Conservation (phyloP, 2,329 filamentous ascomycete genomes). For the Aspergillus pseudoviridinutans region DNA sequence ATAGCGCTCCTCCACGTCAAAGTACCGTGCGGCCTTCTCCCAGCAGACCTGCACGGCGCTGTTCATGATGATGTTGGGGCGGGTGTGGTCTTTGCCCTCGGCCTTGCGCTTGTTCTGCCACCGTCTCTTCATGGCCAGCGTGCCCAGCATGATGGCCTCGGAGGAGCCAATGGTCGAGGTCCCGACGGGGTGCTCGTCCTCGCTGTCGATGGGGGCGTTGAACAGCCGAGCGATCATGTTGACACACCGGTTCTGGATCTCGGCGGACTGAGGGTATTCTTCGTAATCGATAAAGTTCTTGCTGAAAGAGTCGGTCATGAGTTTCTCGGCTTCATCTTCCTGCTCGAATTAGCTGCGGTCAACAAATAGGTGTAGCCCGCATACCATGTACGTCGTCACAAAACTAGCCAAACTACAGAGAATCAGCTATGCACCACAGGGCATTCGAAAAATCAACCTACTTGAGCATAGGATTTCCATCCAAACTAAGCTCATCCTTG, state of each 20-base stretch:
- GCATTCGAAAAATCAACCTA: constrained; percentile 16
- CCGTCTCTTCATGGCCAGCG: constrained; percentile 86
- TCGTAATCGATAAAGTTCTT: constrained; percentile 96
- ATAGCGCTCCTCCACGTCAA: constrained; percentile 88
- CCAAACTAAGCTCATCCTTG: constrained; percentile 86
- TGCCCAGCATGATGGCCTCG: constrained; percentile 56
- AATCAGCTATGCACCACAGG: too few relatives aligned
- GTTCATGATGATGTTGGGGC: constrained; percentile 92
- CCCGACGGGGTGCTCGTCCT: constrained; percentile 66
- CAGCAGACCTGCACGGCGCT: constrained; percentile 95
- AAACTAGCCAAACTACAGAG: constrained; percentile 69
- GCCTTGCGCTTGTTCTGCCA: constrained; percentile 86
- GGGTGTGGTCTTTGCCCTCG: constrained; percentile 73
- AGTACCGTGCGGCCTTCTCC: constrained; percentile 88
- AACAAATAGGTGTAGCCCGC: constrained; percentile 6
- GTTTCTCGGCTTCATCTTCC: constrained; percentile 93
- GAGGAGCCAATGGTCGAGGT: constrained; percentile 87
- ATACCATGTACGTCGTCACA: constrained; percentile 92
- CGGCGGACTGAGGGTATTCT: constrained; percentile 74
- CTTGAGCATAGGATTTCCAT: constrained; percentile 81
- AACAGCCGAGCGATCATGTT: constrained; percentile 88
- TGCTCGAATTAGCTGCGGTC: constrained; percentile 27
- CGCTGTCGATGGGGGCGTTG: constrained; percentile 62
- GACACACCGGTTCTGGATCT: constrained; percentile 88
- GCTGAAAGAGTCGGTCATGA: constrained; percentile 87